Conservation (phyloP, 306 rosid genomes). For the Pyrus pyrifolia region DNA sequence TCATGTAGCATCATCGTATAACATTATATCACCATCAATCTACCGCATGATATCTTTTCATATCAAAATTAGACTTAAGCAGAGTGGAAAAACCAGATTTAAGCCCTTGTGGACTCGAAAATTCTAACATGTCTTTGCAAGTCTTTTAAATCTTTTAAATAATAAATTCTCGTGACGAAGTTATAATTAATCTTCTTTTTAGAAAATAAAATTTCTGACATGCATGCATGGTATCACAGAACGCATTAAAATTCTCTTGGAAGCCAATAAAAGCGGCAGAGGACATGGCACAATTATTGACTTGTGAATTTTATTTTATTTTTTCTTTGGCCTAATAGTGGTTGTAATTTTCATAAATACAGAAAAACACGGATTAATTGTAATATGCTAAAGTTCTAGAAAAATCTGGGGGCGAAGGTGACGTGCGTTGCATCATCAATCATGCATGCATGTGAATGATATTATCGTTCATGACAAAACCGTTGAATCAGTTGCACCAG, state of each 20-base stretch:
- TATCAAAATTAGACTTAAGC: too few species aligned
- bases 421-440: background rate
- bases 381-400: background rate
- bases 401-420: conserved; percentile 12
- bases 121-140: background rate
- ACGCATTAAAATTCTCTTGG: background rate
- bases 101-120: background rate
- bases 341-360: background rate
- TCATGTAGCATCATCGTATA: background rate
- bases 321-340: background rate
- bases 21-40: background rate
- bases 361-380: background rate
- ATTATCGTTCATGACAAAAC: background rate
- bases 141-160: too few species aligned
- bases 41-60: too few species aligned
- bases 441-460: conserved; percentile 16
- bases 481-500: conserved; percentile 14
- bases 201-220: too few species aligned
- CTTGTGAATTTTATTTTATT: background rate
- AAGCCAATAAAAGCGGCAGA: conserved; percentile 45
- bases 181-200: too few species aligned
- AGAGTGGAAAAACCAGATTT: background rate
- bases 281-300: conserved; percentile 33
- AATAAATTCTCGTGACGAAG: too few species aligned
- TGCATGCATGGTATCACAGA: background rate